These are phyloP conservation scores for Neospora caninum DNA, from an alignment of 169 alveolate genomes.

Conservation along the genomic window DNA sequence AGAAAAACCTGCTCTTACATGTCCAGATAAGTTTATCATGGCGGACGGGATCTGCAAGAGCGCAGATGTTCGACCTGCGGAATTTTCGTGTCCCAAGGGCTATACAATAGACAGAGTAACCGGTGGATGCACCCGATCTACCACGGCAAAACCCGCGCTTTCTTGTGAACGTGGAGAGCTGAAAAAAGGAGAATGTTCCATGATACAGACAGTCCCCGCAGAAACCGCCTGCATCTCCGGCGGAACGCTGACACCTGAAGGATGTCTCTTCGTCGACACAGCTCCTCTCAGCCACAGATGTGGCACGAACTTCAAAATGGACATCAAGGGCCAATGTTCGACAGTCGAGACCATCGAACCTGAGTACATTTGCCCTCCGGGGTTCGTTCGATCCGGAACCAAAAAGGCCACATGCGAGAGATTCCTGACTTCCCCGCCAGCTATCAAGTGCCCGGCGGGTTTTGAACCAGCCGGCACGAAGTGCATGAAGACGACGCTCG, in stretches of 20 bases:
- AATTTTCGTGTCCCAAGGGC: slow-evolving; percentile 26
- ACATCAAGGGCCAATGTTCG: not conserved
- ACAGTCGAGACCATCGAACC: slow-evolving; percentile 3
- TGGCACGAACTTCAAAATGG: not conserved
- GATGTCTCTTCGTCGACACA: slow-evolving; percentile 19
- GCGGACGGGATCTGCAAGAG: not conserved
- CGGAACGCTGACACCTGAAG: slow-evolving; percentile 20
- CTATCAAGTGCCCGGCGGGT: slow-evolving; percentile 36
- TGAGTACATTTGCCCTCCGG: slow-evolving; percentile 36
- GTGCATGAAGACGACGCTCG: slow-evolving; percentile 20
- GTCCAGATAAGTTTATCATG: not conserved
- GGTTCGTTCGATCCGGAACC: slow-evolving; percentile 13
- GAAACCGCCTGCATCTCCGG: slow-evolving; percentile 8
- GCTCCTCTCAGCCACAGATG: not conserved
- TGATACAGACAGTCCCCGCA: not conserved
- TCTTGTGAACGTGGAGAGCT: slow-evolving; percentile 32
- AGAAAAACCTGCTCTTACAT: not conserved
- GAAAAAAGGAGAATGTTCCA: not conserved
- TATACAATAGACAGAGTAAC: not conserved
- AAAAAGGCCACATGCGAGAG: slow-evolving; percentile 21
- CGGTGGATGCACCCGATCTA: slow-evolving; percentile 4
- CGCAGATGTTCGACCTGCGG: slow-evolving; percentile 28
- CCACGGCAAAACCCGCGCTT: not conserved
- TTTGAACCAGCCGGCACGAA: slow-evolving; percentile 33
- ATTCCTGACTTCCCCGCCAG: slow-evolving; percentile 28